phyloP scores from a whole-genome alignment of 768 basidiomycete genomes.

The Amanita muscaria region DNA sequence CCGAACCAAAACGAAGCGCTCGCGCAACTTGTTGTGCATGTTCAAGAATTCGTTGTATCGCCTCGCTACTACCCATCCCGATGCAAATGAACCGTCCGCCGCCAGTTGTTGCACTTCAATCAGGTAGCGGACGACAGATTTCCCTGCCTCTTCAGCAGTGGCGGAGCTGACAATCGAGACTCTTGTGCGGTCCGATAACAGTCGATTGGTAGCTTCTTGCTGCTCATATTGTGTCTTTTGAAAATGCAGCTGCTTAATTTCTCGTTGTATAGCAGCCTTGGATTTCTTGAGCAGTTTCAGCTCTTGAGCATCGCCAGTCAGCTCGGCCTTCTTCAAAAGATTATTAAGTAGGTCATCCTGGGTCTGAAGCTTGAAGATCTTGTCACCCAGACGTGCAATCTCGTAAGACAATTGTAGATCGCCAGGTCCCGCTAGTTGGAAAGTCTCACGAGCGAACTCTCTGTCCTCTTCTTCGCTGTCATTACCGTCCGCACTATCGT shows the following conservation, averaged over 20 bases:
- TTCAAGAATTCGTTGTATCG: constrained; percentile 93
- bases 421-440: constrained; percentile 77
- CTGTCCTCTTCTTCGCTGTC: constrained; percentile 27
- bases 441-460: constrained; percentile 31
- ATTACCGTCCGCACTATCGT: constrained; percentile 38
- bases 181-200: constrained; percentile 75
- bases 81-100: constrained; percentile 66
- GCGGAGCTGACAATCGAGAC: constrained; percentile 83
- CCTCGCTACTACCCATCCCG: constrained; percentile 89
- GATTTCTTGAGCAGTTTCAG: constrained; percentile 75
- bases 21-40: constrained; percentile 80
- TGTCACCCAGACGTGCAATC: constrained; percentile 69
- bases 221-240: constrained; percentile 91
- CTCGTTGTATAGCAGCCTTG: constrained; percentile 70
- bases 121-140: constrained; percentile 85
- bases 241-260: constrained; percentile 77
- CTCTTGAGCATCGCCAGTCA: constrained; percentile 86
- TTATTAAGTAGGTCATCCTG: constrained; percentile 82
- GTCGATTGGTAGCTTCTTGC: constrained; percentile 84
- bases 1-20: constrained; percentile 57
- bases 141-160: constrained; percentile 76
- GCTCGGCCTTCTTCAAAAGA: constrained; percentile 88
- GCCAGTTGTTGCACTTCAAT: constrained; percentile 86
- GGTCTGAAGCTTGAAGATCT: constrained; percentile 65
- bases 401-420: constrained; percentile 85